Base-by-base conservation (phyloP, 2,329 filamentous ascomycete species). In the Chaetomiaceae sp. region DNA sequence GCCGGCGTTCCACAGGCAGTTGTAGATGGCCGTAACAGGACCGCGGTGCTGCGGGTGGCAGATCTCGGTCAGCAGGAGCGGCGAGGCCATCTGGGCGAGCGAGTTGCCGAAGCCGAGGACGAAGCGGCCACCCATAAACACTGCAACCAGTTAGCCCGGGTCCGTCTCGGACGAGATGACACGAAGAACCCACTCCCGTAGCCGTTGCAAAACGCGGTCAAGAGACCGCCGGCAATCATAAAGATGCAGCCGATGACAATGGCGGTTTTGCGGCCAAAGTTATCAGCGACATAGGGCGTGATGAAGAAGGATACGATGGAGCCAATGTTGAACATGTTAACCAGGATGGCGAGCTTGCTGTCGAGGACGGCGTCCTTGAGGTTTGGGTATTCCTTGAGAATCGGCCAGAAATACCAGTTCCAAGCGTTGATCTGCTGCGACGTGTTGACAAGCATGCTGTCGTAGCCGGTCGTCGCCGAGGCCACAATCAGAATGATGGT, bases 41-140 rank as follows among this genome's bases (percentile, higher is more conserved):
- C 76, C 82, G 62, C 83, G 79, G 62, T 87, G 82, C 62, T 86
- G 83, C 20, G 83, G 82, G 62, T 86, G 83, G 67, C 77, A 81
- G 54, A 86, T 76, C 69, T 86, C 83, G 4, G 79, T 81, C 10
- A 86, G 73, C 7, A 86, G 72, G 44, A 86, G 71, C 3, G 82
- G 82, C 12, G 81, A 82, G 4, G 78, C 76, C 68, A 83, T 79
- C 59, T 85, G 82, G 0, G 81, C 72, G 44, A 86, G 68, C 43
- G 78, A 80, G 68, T 83, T 83, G 39, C 84, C 84, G 59, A 88
- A 86, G 55, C 85, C 85, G 27, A 85, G 75, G 43, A 85, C 66
- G 58, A 83, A 81, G 43, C 82, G 75, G 38, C 80, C 81, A 13
- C 70, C 77, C 60, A 82, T 73, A 59, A 80, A 83, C 73, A 82